Evolutionary conservation across 495 filamentous ascomycete species (phyloP).

Genomic region (Thozetella sp.): DNA sequence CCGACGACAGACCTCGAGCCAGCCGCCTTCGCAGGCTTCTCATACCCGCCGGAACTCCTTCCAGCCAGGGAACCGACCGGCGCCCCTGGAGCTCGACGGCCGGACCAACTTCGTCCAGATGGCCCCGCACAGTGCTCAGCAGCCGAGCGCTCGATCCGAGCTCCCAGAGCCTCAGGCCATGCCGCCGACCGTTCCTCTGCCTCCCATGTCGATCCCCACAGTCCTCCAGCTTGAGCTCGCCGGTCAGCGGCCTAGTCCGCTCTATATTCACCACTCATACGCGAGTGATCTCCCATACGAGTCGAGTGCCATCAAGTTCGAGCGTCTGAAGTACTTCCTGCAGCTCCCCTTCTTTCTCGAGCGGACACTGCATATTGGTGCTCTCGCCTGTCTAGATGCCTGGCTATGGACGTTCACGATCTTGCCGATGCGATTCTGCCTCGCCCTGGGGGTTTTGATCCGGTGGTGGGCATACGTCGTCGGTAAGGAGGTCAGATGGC

Average conservation of each 20-base stretch:
- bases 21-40: constrained; percentile 16
- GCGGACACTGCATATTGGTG: constrained; percentile 82
- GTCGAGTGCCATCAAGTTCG: constrained; percentile 93
- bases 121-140: constrained; percentile 9
- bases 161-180: constrained; percentile 62
- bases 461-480: constrained; percentile 72
- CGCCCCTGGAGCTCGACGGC: constrained; percentile 28
- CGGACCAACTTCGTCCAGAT: constrained; percentile 12
- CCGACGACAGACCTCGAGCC: constrained; percentile 29
- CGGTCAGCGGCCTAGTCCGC: constrained; percentile 75
- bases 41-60: constrained; percentile 30
- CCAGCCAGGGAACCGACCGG: constrained; percentile 22
- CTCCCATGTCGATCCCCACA: constrained; percentile 84
- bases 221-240: constrained; percentile 88
- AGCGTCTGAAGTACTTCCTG: constrained; percentile 89
- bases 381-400: constrained; percentile 89
- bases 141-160: constrained; percentile 20
- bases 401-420: constrained; percentile 98
- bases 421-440: constrained; percentile 85
- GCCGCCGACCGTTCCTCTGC: constrained; percentile 72
- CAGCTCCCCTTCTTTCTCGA: constrained; percentile 83
- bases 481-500: constrained; percentile 63
- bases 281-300: constrained; percentile 83
- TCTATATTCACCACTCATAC: constrained; percentile 83
- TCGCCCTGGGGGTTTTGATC: constrained; percentile 74